Base-by-base conservation (phyloP, 805 yeast genomes). In the Candida ficus region DNA sequence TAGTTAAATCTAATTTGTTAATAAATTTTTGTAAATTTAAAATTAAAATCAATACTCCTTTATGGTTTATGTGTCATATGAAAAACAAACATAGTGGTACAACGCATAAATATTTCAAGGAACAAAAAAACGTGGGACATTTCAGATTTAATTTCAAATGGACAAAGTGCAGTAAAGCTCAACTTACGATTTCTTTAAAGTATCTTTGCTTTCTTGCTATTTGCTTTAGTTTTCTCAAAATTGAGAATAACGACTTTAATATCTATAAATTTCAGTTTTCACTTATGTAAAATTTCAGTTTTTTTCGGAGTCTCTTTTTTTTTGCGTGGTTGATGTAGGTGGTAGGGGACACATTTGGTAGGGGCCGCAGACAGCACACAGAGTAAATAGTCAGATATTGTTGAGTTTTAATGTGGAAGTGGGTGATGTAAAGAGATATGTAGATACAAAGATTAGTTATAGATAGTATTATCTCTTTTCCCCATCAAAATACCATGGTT, bases 301-400 rank as follows among this genome's bases (percentile, higher is more conserved):
- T 38, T 41, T 38, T 41, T 31, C 39, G 27, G 44, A 41, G 44
- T 41, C 44, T 22, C 37, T 41, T 41, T 41, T 29, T 20, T 41
- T 41, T 29, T 38, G 41, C 44, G 40, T 41, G 41, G 32, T 27
- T 10, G 12, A 4, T 10, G 3, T 9, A 37, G 10, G 10, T 22
- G 44, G 35, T 33, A 16, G 11, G 33, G 19, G 32, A 27, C 35
- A 14, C 41, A 33, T 21, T 13, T 4, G 35, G 23, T 28, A 23
- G 3, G 21, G 7, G 32, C 16, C 34, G 23, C 30, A 29, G 11
- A 7, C 3, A n/a, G 13, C 1, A 18, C 9, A 13, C 13, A 10
- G 5, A 10, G 3, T 13, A 17, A 13, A 26, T n/a, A 14, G 18
- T 7, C 8, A 8, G 19, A 11, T 16, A 17, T 7, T 21, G 4